phyloP scores from a whole-genome alignment of 495 filamentous ascomycete genomes.

The Collariella sp. region DNA sequence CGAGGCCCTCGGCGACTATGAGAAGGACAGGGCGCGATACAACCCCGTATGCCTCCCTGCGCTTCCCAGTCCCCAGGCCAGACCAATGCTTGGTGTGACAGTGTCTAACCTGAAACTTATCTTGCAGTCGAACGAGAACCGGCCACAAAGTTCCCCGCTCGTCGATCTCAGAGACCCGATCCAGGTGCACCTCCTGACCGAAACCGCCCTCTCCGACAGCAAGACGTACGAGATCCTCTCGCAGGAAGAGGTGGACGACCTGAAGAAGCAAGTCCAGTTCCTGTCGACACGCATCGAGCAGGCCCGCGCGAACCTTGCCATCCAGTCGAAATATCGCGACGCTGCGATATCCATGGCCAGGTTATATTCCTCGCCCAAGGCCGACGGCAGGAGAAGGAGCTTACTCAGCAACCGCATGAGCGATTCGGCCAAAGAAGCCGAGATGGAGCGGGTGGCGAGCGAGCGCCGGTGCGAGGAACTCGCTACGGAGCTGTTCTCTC shows the following conservation, averaged over 20 bases:
- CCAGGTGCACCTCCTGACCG: slow-evolving; percentile 78
- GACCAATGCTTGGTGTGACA: not conserved
- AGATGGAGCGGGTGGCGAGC: slow-evolving; percentile 65
- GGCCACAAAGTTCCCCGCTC: slow-evolving; percentile 33
- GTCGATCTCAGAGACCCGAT: slow-evolving; percentile 48
- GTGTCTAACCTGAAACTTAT: not conserved
- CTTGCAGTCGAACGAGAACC: slow-evolving; percentile 30
- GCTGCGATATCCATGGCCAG: slow-evolving; percentile 77
- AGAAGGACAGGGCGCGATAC: slow-evolving; percentile 36
- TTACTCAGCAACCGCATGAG: slow-evolving; percentile 44
- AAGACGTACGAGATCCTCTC: slow-evolving; percentile 75
- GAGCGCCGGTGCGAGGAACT: slow-evolving; percentile 79
- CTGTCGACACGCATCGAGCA: slow-evolving; percentile 68
- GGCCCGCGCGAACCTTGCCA: slow-evolving; percentile 69
- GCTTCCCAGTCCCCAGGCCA: not conserved
- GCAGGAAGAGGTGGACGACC: slow-evolving; percentile 76
- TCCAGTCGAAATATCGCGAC: slow-evolving; percentile 90
- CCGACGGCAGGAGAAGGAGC: slow-evolving; percentile 41
- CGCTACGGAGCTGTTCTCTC: slow-evolving; percentile 63
- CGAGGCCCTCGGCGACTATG: slow-evolving; percentile 37
- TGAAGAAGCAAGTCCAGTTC: slow-evolving; percentile 74
- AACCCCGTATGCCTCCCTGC: slow-evolving; percentile 37
- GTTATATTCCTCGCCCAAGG: slow-evolving; percentile 50
- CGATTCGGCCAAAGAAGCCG: slow-evolving; percentile 48
- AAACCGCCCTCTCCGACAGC: slow-evolving; percentile 86